Evolutionary conservation across 805 yeast genomes (phyloP), one percentile per base, ranked within the genome.

Genomic region (Sugiyamaella valdiviana): DNA sequence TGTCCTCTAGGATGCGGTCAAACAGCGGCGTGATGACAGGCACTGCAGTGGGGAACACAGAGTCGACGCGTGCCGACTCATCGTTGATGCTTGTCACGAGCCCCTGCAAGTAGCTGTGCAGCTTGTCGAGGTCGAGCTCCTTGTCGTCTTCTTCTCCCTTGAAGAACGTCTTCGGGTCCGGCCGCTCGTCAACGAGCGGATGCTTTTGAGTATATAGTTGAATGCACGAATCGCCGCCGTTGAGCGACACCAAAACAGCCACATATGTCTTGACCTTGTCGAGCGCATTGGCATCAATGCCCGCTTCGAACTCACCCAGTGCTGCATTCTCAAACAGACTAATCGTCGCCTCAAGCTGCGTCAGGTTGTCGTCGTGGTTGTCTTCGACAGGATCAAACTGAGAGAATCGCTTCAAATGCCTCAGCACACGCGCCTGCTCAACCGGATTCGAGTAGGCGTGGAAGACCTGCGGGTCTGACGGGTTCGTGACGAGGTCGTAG

Each of bases 291-390:
- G 70, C 59, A 39, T 75, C 78, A 51, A 75, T 73, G 52, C 75
- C 81, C 24, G 72, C 64, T 45, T 84, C 90, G 50, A 85, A 72
- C 60, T 87, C 95, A 41, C 79, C 65, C 14, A 86, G 62, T 6
- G 84, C 72, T 0, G 93, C 85, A 60, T 76, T 83, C 37, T 83
- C 82, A 60, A 87, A 85, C 16, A 85, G 69, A 57, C 83, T 91
- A 36, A 79, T 63, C 10, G 82, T 69, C 2, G 83, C 72, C 35
- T 72, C 74, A 42, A 83, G 64, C 51, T 78, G 51, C 24, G 57
- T 62, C 7, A 59, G 37, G 37, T 62, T 61, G 9, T 74, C 57
- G 61, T 72, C 56, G 60, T 68, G 51, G 57, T 67, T 42, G 52
- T 48, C 48, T 50, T 59, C 56, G 66, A 57, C 14, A 63, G 59